Conservation (phyloP, 768 basidiomycete genomes). For the Kwoniella dendrophila region DNA sequence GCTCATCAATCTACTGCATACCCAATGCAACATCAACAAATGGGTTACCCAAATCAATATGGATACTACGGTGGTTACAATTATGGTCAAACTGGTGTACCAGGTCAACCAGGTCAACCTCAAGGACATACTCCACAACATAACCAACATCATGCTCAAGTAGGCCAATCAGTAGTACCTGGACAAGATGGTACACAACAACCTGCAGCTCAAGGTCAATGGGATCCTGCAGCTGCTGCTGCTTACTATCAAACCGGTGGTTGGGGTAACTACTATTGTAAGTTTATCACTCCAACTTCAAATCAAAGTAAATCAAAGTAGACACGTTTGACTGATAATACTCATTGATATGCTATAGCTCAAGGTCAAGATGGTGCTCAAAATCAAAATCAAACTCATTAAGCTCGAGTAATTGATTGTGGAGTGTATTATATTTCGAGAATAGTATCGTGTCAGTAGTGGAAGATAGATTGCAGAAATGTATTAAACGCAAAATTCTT, state of each 20-base stretch:
- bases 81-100: constrained; percentile 41
- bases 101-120: constrained; percentile 44
- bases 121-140: constrained; percentile 7
- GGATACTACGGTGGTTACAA: constrained; percentile 47
- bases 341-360: constrained; percentile 7
- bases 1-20: constrained; percentile 62
- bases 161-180: constrained; percentile 10
- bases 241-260: constrained; percentile 40
- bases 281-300: constrained; percentile 15
- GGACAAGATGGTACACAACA: constrained; percentile 7
- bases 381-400: constrained; percentile 19
- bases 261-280: constrained; percentile 47
- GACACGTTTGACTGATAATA: neutral
- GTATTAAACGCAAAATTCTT: too few species aligned
- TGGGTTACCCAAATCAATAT: constrained; percentile 36
- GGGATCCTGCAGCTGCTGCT: constrained; percentile 38
- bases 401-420: neutral
- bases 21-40: constrained; percentile 59
- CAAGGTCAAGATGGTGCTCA: constrained; percentile 30
- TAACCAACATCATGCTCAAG: neutral
- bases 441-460: neutral
- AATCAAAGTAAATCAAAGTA: too few species aligned
- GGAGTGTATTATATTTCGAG: neutral
- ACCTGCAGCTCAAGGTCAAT: constrained; percentile 22
- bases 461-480: too few species aligned